Percentiles rank a stretch among this genome's conserved stretches.
These are phyloP conservation scores for Rosa hybrid DNA, from an alignment of 331 rosid species.

Conservation along the genomic window DNA sequence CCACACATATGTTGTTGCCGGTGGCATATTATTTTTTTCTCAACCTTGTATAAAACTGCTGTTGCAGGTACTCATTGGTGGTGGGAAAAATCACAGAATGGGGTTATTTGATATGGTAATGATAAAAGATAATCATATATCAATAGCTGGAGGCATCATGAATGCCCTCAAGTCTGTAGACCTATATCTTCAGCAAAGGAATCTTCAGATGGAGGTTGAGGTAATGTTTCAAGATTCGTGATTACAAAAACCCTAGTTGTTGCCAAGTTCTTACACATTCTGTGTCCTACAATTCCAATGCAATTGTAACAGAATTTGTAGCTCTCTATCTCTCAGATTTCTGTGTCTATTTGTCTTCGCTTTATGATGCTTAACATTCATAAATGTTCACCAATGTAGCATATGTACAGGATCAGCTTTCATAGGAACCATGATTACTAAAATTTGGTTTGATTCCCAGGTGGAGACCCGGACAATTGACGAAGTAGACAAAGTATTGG, in stretches of 20 bases:
- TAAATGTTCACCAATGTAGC: constrained; percentile 4
- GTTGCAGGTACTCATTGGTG: constrained; percentile 78
- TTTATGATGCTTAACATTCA: background rate
- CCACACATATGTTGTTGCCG: background rate
- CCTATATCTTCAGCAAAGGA: constrained; percentile 58
- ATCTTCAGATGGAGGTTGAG: constrained; percentile 82
- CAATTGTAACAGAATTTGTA: constrained; percentile 12
- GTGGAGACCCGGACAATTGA: constrained; percentile 93
- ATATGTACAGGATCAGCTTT: constrained; percentile 16
- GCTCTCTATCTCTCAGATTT: background rate
- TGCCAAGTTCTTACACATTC: constrained; percentile 1
- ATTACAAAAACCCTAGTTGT: constrained; percentile 7
- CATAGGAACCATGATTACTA: constrained; percentile 21
- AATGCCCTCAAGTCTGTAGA: constrained; percentile 78
- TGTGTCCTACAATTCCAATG: constrained; percentile 17
- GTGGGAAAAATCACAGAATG: constrained; percentile 90
- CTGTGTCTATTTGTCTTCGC: background rate
- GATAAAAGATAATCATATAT: constrained; percentile 92
- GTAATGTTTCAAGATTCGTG: constrained; percentile 24
- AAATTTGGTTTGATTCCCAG: constrained; percentile 40
- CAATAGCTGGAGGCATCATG: constrained; percentile 73
- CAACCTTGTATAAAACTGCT: constrained; percentile 8
- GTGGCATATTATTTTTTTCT: constrained; percentile 1
- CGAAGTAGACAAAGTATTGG: constrained; percentile 69
- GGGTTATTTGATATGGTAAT: constrained; percentile 91